Base-by-base conservation (phyloP, 306 rosid genomes). In the Quercus glauca region DNA sequence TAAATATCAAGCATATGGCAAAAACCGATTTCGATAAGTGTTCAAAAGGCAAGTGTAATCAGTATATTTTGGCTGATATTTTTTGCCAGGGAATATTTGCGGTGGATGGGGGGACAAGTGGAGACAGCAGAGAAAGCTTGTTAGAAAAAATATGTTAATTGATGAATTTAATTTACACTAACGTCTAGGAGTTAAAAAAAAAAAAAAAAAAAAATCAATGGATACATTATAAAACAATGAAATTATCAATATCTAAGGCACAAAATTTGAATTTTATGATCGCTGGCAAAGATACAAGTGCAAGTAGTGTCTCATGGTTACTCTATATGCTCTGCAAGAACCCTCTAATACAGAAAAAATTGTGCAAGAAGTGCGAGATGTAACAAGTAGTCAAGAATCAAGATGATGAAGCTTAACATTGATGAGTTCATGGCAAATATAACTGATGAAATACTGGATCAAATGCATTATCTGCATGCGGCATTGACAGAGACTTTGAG, bases 401-500 rank as follows among this genome's bases (percentile, higher is more conserved):
- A 37, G 41, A 35, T 35, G 41, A 35, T 68, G 84, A 86, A 75
- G 57, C 78, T 25, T 35, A 60, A 63, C 21, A 29, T 87, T 1
- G 87, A 90, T 49, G 90, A 78, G n/a, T 87, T 87, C 73, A 72
- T 86, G 17, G 74, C 74, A 7, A 82, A 83, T 11, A 70, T 93
- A 78, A 89, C 85, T 7, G 95, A 93, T 29, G 83, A 58, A 69
- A 56, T 81, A 5, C 86, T 93, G 18, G 93, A 91, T 14, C 74
- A 82, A 77, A 90, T 93, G 97, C 97, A 91, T 45, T 90, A 89
- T 86, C 91, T 93, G 69, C 98, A 91, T 59, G 97, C 97, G 5
- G 76, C 93, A 17, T 19, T 93, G 28, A 82, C 95, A 8, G 93
- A 93, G 74, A 93, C 98, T 76, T 82, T 93, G 82, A 93, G 93